A percentile compares a stretch with the other conserved stretches of the same genome.
These are phyloP conservation scores for Trichoderma polysporum DNA, from an alignment of 2,329 filamentous ascomycete genomes.

Conservation along the genomic window DNA sequence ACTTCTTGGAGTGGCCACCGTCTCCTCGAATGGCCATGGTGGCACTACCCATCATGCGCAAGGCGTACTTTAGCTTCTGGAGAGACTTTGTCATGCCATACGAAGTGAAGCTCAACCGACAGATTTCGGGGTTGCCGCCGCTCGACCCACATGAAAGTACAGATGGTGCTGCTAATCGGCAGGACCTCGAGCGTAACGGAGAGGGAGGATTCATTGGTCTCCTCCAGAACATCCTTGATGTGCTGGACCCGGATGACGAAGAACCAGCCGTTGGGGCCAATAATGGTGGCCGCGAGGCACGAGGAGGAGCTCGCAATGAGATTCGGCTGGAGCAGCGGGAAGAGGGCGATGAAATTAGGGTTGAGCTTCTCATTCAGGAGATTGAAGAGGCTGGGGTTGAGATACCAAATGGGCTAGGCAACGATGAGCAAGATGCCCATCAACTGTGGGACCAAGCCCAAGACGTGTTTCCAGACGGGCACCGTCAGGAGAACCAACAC, in stretches of 20 bases:
- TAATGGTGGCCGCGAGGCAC: neutral
- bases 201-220: constrained; percentile 38
- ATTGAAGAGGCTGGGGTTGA: constrained; percentile 28
- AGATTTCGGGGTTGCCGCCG: constrained; percentile 43
- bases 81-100: constrained; percentile 46
- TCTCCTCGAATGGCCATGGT: constrained; percentile 52
- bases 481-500: constrained; percentile 29
- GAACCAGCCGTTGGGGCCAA: constrained; percentile 21
- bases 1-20: constrained; percentile 54
- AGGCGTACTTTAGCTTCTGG: constrained; percentile 48
- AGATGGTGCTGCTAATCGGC: constrained; percentile 24
- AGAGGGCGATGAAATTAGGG: constrained; percentile 31
- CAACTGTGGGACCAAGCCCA: neutral
- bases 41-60: constrained; percentile 48
- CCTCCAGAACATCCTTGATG: constrained; percentile 39
- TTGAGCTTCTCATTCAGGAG: constrained; percentile 38
- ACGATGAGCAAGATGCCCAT: constrained; percentile 3
- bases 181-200: constrained; percentile 25
- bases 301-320: neutral
- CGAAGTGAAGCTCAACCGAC: constrained; percentile 50
- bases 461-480: constrained; percentile 20
- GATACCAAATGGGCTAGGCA: constrained; percentile 17
- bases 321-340: constrained; percentile 11
- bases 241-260: constrained; percentile 37
- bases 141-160: constrained; percentile 29